phyloP scores from a whole-genome alignment of 139 green algal species.

The Pleodorina starrii region DNA sequence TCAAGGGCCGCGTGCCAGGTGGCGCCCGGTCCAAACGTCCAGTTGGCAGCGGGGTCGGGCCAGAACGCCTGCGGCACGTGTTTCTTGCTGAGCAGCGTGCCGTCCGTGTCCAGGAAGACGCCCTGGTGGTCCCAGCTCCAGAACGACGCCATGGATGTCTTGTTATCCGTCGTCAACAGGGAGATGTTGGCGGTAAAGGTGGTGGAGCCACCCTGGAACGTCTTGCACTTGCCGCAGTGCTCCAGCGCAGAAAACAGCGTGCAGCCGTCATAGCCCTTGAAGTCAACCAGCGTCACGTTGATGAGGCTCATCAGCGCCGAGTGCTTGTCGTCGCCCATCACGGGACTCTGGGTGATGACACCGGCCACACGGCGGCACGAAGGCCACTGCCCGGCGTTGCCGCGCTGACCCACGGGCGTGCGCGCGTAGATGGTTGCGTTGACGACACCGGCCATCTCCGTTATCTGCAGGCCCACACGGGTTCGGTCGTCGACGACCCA shows the following conservation, averaged over 20 bases:
- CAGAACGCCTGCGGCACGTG: constrained; percentile 18
- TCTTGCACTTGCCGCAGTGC: constrained; percentile 60
- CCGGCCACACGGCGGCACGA: constrained; percentile 53
- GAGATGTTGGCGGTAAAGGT: constrained; percentile 52
- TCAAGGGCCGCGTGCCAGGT: constrained; percentile 39
- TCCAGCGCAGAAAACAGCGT: constrained; percentile 61
- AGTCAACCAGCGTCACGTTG: constrained; percentile 71
- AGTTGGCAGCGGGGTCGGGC: neutral
- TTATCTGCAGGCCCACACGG: constrained; percentile 8
- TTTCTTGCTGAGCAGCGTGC: constrained; percentile 58
- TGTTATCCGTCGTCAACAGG: constrained; percentile 40
- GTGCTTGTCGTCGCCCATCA: constrained; percentile 41
- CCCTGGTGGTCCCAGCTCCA: constrained; percentile 65
- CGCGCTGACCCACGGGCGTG: constrained; percentile 45
- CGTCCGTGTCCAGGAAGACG: constrained; percentile 68
- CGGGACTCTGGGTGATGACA: constrained; percentile 62
- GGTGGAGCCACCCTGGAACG: constrained; percentile 64
- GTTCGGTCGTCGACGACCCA: constrained; percentile 65
- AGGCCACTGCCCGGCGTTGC: constrained; percentile 56
- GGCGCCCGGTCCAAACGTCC: neutral
- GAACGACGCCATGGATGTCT: neutral
- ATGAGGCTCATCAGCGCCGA: constrained; percentile 55
- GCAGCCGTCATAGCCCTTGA: constrained; percentile 33
- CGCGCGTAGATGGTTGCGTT: constrained; percentile 59
- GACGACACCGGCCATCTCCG: constrained; percentile 59